Evolutionary conservation across 208 protist genomes (phyloP), one percentile per base, ranked within the genome.

Genomic region (Leishmania lainsoni): DNA sequence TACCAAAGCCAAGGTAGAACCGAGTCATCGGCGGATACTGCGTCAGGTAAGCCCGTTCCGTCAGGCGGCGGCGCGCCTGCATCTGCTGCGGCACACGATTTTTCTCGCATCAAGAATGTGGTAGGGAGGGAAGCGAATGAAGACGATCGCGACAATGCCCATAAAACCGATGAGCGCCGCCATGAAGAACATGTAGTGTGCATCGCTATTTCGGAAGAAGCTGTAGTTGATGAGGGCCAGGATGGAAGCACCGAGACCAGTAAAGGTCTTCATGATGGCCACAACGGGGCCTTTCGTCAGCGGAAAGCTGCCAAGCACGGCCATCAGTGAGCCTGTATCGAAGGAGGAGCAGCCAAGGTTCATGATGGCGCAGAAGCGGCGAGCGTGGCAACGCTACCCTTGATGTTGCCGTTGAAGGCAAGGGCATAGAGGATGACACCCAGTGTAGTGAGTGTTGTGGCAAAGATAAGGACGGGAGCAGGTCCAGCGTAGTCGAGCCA

Each of bases 281-380:
- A 94, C 91, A 12, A 89, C 83, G 35, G 75, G 80, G 5, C 89
- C 90, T 20, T 87, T 87, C 2, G 75, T 84, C 22, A 87, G 65
- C 35, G 91, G 91, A 72, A 94, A 94, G 80, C 76, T 92, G 70
- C 81, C 83, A 17, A 94, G 79, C 8, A 91, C 61, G 5, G 91
- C 81, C 91, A 94, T 94, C n/a, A 94, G 81, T n/a, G 91, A 88
- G n/a, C 86, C 88, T 16, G 85, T 83, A 56, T 93, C 91, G 65
- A 94, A 90, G 35, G 76, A 86, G 26, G 81, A 39, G 35, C 88
- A 91, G 52, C 91, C 91, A 54, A 90, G 84, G 80, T 91, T 87
- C 82, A 92, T 78, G 61, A 94, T 87, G 42, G 89, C 89, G 70
- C 82, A 83, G 78, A 92, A 92, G 39, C 76, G 63, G 84, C 51